These are phyloP conservation scores for Dactylorhiza incarnata DNA, from an alignment of 106 monocot species.

Conservation along the genomic window DNA sequence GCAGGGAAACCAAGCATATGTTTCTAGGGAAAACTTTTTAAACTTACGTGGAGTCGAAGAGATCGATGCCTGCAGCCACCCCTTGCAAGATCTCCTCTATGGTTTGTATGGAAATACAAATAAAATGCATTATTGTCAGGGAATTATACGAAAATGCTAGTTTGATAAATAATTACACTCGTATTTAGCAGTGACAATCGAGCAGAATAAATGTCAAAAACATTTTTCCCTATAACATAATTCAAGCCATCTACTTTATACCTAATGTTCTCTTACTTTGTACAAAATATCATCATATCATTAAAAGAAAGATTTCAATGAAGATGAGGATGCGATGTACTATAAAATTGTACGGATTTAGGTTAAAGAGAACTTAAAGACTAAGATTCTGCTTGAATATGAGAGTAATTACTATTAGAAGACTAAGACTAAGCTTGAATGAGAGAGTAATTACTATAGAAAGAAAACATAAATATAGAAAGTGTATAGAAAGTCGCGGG, in stretches of 20 bases:
- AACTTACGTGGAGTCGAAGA: constrained; percentile 90
- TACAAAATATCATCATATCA: too few relatives aligned
- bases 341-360: not conserved
- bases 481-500: not conserved
- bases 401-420: not conserved
- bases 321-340: not conserved
- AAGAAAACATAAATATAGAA: not conserved
- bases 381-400: not conserved
- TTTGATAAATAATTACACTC: too few relatives aligned
- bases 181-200: too few relatives aligned
- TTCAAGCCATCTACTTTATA: too few relatives aligned
- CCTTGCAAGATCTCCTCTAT: constrained; percentile 93
- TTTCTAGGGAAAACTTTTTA: not conserved
- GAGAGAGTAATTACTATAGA: not conserved
- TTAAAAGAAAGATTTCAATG: too few relatives aligned
- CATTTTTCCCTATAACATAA: too few relatives aligned
- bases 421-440: not conserved
- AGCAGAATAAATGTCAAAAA: too few relatives aligned
- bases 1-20: not conserved
- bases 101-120: constrained; percentile 9
- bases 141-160: not conserved
- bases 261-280: too few relatives aligned
- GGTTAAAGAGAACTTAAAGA: not conserved
- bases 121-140: not conserved
- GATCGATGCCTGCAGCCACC: constrained; percentile 85